These are phyloP conservation scores for Entamoeba moshkovskii DNA, from an alignment of 208 protist species.

Conservation along the genomic window DNA sequence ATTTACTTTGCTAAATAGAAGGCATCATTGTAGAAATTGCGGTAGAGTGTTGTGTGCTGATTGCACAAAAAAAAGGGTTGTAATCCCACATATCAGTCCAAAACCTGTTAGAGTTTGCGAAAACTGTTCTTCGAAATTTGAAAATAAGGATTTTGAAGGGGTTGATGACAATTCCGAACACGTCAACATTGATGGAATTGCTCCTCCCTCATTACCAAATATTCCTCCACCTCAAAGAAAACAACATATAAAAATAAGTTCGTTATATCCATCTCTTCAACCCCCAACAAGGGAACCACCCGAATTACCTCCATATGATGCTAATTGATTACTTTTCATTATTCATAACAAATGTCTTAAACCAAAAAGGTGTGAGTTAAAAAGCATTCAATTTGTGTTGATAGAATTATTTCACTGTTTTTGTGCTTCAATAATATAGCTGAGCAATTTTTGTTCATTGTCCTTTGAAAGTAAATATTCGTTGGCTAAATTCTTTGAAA, in stretches of 20 bases:
- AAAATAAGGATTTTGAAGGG: not conserved
- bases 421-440: no score
- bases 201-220: not conserved
- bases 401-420: no score
- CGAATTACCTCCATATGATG: not conserved
- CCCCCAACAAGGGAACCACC: not conserved
- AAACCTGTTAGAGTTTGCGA: not conserved
- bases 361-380: no score
- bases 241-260: not conserved
- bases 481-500: not conserved
- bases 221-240: not conserved
- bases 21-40: constrained; percentile 4
- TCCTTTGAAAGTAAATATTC: not conserved
- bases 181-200: not conserved
- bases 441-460: not conserved
- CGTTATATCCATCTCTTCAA: not conserved
- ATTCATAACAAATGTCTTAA: no score
- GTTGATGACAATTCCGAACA: not conserved
- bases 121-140: not conserved
- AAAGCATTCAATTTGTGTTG: no score
- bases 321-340: no score
- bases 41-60: not conserved
- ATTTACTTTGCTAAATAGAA: not conserved
- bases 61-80: not conserved
- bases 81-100: not conserved